Percentiles rank a stretch among this genome's conserved stretches.
Conservation (phyloP, 352 stramenopile species). For the Phytopythium mirpurense region DNA sequence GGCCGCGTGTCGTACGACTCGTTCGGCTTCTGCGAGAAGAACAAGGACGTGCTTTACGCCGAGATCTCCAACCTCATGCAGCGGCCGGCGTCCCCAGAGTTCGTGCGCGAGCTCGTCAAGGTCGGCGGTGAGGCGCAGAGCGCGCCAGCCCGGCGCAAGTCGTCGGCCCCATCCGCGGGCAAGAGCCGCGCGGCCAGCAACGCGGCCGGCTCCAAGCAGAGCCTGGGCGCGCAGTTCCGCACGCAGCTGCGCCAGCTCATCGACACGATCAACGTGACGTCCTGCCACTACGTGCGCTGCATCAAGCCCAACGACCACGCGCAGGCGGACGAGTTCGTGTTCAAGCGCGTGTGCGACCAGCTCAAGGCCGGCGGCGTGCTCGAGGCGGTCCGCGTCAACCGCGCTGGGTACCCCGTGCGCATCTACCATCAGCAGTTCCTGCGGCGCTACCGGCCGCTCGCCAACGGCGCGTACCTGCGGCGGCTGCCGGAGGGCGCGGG, state of each 20-base stretch:
- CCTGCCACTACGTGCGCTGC: slow-evolving; percentile 87
- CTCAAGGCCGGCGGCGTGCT: slow-evolving; percentile 98
- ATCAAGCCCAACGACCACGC: slow-evolving; percentile 94
- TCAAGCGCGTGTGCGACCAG: slow-evolving; percentile 95
- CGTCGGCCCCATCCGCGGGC: background rate
- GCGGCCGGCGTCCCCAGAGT: slow-evolving; percentile 72
- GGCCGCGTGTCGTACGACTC: slow-evolving; percentile 94
- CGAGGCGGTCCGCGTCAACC: slow-evolving; percentile 97
- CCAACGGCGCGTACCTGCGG: slow-evolving; percentile 54
- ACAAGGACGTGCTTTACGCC: slow-evolving; percentile 93
- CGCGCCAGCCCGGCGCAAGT: slow-evolving; percentile 11
- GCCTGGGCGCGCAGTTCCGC: slow-evolving; percentile 81
- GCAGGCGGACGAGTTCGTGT: slow-evolving; percentile 70
- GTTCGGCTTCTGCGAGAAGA: slow-evolving; percentile 95
- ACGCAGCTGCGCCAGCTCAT: slow-evolving; percentile 85
- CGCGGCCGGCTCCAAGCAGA: slow-evolving; percentile 36
- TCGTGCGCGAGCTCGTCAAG: slow-evolving; percentile 57
- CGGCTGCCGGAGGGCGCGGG: slow-evolving; percentile 51
- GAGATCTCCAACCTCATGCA: slow-evolving; percentile 87
- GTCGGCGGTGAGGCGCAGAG: slow-evolving; percentile 22
- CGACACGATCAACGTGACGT: slow-evolving; percentile 79
- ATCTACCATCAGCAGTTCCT: slow-evolving; percentile 92
- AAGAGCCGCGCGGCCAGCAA: slow-evolving; percentile 26
- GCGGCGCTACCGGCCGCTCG: slow-evolving; percentile 84
- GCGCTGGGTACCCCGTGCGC: slow-evolving; percentile 97